Conservation (phyloP, 2,329 filamentous ascomycete genomes). For the Ceratocystis alfenasii region DNA sequence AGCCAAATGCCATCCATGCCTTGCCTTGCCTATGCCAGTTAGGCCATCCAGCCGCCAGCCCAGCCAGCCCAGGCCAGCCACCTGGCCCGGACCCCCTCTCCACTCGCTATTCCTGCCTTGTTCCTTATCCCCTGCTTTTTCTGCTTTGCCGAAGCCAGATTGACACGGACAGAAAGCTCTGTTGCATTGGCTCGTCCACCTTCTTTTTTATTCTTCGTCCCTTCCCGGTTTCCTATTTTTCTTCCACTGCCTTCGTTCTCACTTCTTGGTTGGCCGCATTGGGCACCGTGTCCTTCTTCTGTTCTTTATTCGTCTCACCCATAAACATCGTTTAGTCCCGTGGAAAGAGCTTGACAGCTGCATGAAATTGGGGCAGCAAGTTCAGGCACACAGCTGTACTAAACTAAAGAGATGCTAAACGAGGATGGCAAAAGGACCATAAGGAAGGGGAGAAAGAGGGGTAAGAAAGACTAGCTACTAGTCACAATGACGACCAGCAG, state of each 20-base stretch:
- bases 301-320: slow-evolving; percentile 11
- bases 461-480: neutral
- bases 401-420: neutral
- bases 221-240: neutral
- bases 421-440: neutral
- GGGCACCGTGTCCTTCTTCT: neutral
- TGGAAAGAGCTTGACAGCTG: slow-evolving; percentile 1
- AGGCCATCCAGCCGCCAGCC: neutral
- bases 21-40: neutral
- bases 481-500: too few relatives aligned
- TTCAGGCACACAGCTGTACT: neutral
- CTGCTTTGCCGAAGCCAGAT: slow-evolving; percentile 1
- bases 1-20: neutral
- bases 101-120: neutral
- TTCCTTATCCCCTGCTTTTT: neutral
- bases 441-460: neutral
- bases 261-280: neutral
- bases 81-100: neutral
- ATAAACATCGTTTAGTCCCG: neutral
- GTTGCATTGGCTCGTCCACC: slow-evolving; percentile 1
- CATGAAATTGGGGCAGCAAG: neutral
- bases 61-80: neutral
- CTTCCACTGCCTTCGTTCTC: neutral
- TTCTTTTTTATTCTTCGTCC: slow-evolving; percentile 1
- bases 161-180: slow-evolving; percentile 1